Conservation (phyloP, 2,329 filamentous ascomycete genomes). For the Ophiocordyceps camponoti-rufipedis region DNA sequence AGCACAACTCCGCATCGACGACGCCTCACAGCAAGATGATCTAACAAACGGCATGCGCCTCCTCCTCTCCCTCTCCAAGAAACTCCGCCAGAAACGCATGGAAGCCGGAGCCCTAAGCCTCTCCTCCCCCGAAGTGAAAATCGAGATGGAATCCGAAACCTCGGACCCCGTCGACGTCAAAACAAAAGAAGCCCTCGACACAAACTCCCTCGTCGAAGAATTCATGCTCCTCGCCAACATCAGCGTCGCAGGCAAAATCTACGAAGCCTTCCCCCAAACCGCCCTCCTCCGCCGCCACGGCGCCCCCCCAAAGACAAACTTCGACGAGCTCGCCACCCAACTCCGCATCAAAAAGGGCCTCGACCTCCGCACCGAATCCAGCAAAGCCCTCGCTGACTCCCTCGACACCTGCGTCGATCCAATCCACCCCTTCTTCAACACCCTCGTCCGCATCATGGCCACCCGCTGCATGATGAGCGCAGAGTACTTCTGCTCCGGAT, state of each 20-base stretch:
- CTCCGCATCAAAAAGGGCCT: slow-evolving; percentile 72
- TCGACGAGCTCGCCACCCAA: slow-evolving; percentile 84
- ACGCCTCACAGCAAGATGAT: slow-evolving; percentile 70
- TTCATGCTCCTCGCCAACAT: slow-evolving; percentile 99
- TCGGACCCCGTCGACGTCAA: slow-evolving; percentile 93
- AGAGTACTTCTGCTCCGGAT: slow-evolving; percentile 93
- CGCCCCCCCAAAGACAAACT: slow-evolving; percentile 86
- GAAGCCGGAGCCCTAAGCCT: slow-evolving; percentile 88
- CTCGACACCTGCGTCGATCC: slow-evolving; percentile 70
- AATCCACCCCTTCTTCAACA: slow-evolving; percentile 91
- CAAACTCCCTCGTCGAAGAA: slow-evolving; percentile 94
- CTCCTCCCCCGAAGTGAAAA: slow-evolving; percentile 93
- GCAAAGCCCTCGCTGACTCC: slow-evolving; percentile 82
- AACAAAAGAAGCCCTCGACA: slow-evolving; percentile 84
- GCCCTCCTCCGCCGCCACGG: slow-evolving; percentile 85
- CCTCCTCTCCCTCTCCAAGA: slow-evolving; percentile 76
- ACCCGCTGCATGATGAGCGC: slow-evolving; percentile 98
- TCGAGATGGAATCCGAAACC: slow-evolving; percentile 88
- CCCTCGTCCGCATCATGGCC: slow-evolving; percentile 87
- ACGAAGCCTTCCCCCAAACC: slow-evolving; percentile 84
- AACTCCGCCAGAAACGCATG: slow-evolving; percentile 87
- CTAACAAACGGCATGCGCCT: slow-evolving; percentile 79
- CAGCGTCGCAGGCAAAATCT: slow-evolving; percentile 78
- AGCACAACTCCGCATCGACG: slow-evolving; percentile 86
- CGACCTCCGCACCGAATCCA: slow-evolving; percentile 68